These are phyloP conservation scores for Quercus glauca DNA, from an alignment of 306 rosid genomes.

Conservation along the genomic window DNA sequence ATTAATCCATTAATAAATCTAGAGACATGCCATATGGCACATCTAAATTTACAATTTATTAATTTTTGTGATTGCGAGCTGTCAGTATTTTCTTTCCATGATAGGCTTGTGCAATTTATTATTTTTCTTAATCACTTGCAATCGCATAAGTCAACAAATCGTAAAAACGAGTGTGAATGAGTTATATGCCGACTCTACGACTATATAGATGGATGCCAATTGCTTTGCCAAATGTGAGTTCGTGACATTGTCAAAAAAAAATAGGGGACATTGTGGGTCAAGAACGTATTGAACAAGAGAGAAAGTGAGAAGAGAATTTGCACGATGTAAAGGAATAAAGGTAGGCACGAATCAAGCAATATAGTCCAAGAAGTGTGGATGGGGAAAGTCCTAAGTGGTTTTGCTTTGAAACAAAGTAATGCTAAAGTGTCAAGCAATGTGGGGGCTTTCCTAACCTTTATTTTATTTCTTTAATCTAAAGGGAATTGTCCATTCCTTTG, in stretches of 20 bases:
- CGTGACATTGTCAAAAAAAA: neutral
- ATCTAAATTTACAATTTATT: no score
- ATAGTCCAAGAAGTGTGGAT: neutral
- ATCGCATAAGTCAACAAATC: rapidly evolving
- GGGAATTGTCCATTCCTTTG: neutral
- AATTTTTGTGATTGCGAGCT: no score
- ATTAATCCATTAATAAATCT: no score
- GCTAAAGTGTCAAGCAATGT: neutral
- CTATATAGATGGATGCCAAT: neutral
- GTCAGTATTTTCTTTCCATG: no score
- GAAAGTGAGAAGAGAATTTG: neutral
- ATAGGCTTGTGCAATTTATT: rapidly evolving
- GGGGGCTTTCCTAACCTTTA: neutral
- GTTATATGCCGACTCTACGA: neutral
- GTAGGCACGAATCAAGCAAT: neutral
- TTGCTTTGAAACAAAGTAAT: constrained; percentile 16
- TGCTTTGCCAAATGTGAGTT: no score
- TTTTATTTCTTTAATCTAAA: neutral
- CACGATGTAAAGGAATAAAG: neutral
- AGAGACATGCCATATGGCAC: no score
- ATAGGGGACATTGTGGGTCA: neutral
- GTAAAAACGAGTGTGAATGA: no score
- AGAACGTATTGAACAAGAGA: neutral
- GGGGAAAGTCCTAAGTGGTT: neutral
- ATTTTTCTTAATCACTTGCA: rapidly evolving